phyloP scores from a whole-genome alignment of 805 yeast genomes.

The Saccharomycopsis microspora region DNA sequence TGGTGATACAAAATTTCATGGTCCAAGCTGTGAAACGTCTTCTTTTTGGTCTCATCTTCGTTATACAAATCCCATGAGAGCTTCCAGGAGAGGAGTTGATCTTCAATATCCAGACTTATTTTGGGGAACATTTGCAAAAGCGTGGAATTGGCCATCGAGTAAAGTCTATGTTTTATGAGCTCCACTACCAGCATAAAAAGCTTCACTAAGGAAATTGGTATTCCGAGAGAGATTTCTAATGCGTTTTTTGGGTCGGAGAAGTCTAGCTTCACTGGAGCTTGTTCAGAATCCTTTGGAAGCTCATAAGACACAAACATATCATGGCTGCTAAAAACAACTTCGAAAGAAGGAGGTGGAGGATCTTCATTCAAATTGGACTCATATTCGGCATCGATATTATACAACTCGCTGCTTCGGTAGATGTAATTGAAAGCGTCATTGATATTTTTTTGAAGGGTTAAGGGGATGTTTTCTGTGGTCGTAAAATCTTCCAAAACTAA shows the following conservation, averaged over 20 bases:
- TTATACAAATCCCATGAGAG: no score
- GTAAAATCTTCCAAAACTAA: no score
- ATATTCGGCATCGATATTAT: no score
- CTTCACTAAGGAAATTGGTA: slow-evolving; percentile 32
- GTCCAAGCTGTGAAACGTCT: no score
- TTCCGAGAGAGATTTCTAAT: slow-evolving; percentile 24
- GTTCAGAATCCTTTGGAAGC: not conserved
- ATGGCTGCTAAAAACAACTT: slow-evolving; percentile 2
- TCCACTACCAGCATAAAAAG: slow-evolving; percentile 31
- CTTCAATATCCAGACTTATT: slow-evolving; percentile 14
- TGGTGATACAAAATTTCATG: slow-evolving; percentile 30
- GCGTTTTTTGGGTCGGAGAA: not conserved
- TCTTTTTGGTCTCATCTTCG: no score
- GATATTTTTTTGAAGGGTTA: no score
- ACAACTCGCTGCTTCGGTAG: no score
- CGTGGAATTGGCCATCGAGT: slow-evolving; percentile 21
- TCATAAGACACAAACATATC: not conserved
- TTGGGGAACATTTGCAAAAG: slow-evolving; percentile 17
- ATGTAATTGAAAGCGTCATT: no score
- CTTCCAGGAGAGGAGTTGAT: slow-evolving; percentile 23
- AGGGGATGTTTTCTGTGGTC: no score
- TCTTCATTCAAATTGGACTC: slow-evolving; percentile 5
- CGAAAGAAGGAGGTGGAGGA: slow-evolving; percentile 9
- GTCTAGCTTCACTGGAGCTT: not conserved
- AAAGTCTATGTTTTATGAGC: slow-evolving; percentile 27